phyloP scores from a whole-genome alignment of 1,284 basidiomycete genomes.

The Trichosporon sp. region DNA sequence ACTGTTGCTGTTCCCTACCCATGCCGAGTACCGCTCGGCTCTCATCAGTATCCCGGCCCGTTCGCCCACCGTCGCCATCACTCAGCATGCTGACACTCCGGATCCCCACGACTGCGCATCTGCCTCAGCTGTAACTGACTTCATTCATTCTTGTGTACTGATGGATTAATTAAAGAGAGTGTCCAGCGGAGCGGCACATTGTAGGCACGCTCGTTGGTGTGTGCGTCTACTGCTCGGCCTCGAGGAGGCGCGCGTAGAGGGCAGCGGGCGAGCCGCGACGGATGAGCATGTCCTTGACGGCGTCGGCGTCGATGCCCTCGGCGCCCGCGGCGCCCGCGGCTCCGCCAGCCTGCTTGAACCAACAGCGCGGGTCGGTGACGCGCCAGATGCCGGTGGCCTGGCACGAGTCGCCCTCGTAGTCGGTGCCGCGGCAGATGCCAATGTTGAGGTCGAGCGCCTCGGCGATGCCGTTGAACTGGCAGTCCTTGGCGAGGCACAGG shows the following conservation, averaged over 20 bases:
- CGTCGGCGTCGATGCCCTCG: no score
- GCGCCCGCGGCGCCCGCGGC: no score
- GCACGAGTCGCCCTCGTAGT: neutral
- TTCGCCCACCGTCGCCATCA: neutral
- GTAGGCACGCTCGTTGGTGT: no score
- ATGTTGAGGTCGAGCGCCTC: neutral
- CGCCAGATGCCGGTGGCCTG: conserved; percentile 7
- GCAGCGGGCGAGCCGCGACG: neutral
- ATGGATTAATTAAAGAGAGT: neutral
- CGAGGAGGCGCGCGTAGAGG: neutral
- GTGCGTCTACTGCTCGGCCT: neutral
- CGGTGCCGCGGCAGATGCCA: neutral
- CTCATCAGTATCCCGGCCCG: neutral
- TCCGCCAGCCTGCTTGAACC: neutral
- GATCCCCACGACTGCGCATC: neutral
- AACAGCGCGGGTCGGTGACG: conserved; percentile 8
- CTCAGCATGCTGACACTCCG: neutral
- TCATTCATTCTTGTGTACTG: neutral
- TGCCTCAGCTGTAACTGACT: neutral
- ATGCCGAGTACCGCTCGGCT: neutral
- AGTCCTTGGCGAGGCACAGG: neutral
- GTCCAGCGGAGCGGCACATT: no score
- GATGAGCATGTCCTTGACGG: neutral
- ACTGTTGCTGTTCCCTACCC: neutral
- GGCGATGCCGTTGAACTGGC: neutral